Evolutionary conservation across 331 rosid genomes (phyloP).

Genomic region (Arachis monticola): DNA sequence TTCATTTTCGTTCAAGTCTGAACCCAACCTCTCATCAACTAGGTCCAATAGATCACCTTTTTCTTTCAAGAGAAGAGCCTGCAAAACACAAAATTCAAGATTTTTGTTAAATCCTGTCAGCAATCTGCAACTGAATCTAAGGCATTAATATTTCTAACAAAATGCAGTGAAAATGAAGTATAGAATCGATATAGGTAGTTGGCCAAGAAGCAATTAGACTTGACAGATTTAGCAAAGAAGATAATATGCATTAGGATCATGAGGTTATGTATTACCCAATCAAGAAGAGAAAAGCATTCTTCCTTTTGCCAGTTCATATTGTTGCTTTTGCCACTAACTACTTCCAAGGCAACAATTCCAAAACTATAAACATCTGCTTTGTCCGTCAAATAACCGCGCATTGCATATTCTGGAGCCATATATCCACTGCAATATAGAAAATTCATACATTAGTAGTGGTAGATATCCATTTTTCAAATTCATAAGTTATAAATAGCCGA

Average conservation of each 20-base stretch:
- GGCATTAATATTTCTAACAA: not conserved
- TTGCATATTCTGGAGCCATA: constrained; percentile 73
- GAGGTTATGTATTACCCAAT: constrained; percentile 51
- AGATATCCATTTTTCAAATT: not conserved
- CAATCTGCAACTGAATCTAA: not conserved
- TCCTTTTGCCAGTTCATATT: constrained; percentile 42
- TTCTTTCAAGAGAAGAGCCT: constrained; percentile 61
- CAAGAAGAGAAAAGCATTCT: constrained; percentile 49
- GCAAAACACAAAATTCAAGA: constrained; percentile 6
- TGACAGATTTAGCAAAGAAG: not conserved
- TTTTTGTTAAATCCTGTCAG: not conserved
- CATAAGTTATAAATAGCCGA: no score
- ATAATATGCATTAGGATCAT: not conserved
- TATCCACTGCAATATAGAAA: constrained; percentile 50
- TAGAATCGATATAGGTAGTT: not conserved
- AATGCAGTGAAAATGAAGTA: not conserved
- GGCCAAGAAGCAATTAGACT: not conserved
- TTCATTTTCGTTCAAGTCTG: constrained; percentile 45
- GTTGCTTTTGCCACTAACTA: constrained; percentile 58
- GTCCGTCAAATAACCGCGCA: constrained; percentile 63
- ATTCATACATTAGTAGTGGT: not conserved
- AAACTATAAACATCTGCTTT: constrained; percentile 75
- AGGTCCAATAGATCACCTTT: constrained; percentile 57
- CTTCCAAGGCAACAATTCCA: constrained; percentile 66
- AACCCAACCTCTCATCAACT: constrained; percentile 65